A percentile compares a stretch with the other conserved stretches of the same genome.
phyloP scores from a whole-genome alignment of 192 early-diverging fungal species.

The Rhizophagus prolifer region DNA sequence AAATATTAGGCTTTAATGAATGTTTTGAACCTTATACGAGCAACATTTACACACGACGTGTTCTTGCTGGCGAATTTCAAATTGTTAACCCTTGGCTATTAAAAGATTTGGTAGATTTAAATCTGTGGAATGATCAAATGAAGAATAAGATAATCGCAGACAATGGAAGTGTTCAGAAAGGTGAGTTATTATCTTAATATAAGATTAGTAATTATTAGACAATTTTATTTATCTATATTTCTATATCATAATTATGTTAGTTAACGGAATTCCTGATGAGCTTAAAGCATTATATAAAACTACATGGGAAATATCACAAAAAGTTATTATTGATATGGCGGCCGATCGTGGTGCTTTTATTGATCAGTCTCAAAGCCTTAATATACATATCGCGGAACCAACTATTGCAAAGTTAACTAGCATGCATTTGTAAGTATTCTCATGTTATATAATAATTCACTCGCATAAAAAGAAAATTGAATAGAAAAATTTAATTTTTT shows the following conservation, averaged over 20 bases:
- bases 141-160: slow-evolving; percentile 94
- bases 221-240: not conserved
- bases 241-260: slow-evolving; percentile 24
- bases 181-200: not conserved
- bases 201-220: not conserved
- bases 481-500: not conserved
- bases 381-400: slow-evolving; percentile 93
- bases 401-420: slow-evolving; percentile 92
- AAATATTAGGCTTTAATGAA: slow-evolving; percentile 98
- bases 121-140: slow-evolving; percentile 91
- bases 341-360: slow-evolving; percentile 97
- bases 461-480: not conserved
- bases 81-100: slow-evolving; percentile 96
- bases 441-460: not conserved
- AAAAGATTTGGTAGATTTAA: slow-evolving; percentile 90
- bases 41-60: slow-evolving; percentile 97
- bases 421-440: slow-evolving; percentile 79
- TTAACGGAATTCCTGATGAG: slow-evolving; percentile 77
- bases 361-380: slow-evolving; percentile 94
- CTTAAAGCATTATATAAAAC: slow-evolving; percentile 97
- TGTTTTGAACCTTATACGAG: slow-evolving; percentile 91
- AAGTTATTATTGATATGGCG: slow-evolving; percentile 92
- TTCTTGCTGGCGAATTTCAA: slow-evolving; percentile 97
- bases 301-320: slow-evolving; percentile 92
- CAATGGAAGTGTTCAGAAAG: slow-evolving; percentile 80